Base-by-base conservation (phyloP, 306 rosid species). In the Oxytropis ochrocephala region DNA sequence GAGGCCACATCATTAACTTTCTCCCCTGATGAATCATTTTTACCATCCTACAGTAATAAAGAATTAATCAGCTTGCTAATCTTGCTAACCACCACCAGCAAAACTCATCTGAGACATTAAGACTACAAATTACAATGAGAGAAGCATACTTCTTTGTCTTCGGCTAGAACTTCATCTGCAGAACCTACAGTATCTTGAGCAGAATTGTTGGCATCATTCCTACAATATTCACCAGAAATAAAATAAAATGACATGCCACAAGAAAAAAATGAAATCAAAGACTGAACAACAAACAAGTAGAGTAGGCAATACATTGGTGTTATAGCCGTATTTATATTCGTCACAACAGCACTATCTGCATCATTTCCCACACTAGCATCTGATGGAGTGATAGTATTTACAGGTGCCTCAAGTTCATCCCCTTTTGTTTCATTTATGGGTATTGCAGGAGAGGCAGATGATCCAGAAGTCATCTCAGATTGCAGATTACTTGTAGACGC, bases 291-390 rank as follows among this genome's bases (percentile, higher is more conserved):
- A 55, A 11, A 17, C 36, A 16, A 43, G 74, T 18, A 62, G 53
- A 48, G 64, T 12, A 73, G 70, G 73, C 14, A 6, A 65, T 93
- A 93, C 98, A 57, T 89, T 82, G 86, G 78, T 57, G 82, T 86
- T 69, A 16, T 68, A 52, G 47, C 44, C 35, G 79, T 50, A 82
- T 46, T 73, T 48, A 60, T 74, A 42, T 74, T 66, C 47, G 74
- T 54, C 58, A 72, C 82, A 77, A 73, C 11, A 67, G 84, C 80
- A 52, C 66, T 81, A 60, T 76, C 80, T 51, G 63, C 80, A 60
- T 76, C 82, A 78, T 64, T 73, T 72, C 72, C 87, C 12, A 69
- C 58, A 38, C 71, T 73, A 55, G 79, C 49, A 42, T 80, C 78
- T 27, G 82, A 64, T 64, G 80, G 70, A 43, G 84, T 76, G 64